Base-by-base conservation (phyloP, 2,329 filamentous ascomycete species). In the Colletotrichum eremochloae region DNA sequence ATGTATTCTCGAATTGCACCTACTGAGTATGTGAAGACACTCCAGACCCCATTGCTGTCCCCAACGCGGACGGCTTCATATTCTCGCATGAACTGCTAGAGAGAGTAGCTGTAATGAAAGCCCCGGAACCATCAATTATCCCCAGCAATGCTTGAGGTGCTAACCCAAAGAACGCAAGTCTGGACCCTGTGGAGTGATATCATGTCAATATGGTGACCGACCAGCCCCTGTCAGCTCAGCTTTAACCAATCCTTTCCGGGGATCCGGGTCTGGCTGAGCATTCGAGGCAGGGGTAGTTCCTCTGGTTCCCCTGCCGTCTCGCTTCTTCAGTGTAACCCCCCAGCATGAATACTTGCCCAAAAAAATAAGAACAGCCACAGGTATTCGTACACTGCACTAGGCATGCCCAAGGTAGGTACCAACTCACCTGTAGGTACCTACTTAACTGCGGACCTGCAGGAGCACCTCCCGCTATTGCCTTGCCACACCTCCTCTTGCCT, bases 261-360 rank as follows among this genome's bases (percentile, higher is more conserved):
- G 60, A 65, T 72, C 66, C 61, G 70, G 70, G 70, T 72, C 70
- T 55, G 50, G 66, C 46, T 48, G 57, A 61, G 46, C 56, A 64
- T 56, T 9, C 40, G 42, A 42, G 44, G 46, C 66, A 69, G 66
- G 70, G 66, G 67, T 46, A 8, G 62, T 36, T 58, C 50, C 56
- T 46, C 63, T 14, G 50, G 31, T 48, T 15, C 61, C 38, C 18
- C 44, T 42, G 38, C 44, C 53, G 40, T 48, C 18, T 38, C 36
- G 48, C 50, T 44, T 12, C 24, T 29, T 44, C 68, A 57, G 57
- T 71, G 64, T 38, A 68, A 71, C 68, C 18, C 1, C 33, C 67
- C 61, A 52, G 60, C n/a, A 50, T 50, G 48, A 50, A 50, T 9
- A 50, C n/a, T 31, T 46, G 42, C 18, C 67, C 56, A 53, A 38